These are phyloP conservation scores for Ophidiomyces ophidiicola DNA, from an alignment of 2,329 filamentous ascomycete species.

Conservation along the genomic window DNA sequence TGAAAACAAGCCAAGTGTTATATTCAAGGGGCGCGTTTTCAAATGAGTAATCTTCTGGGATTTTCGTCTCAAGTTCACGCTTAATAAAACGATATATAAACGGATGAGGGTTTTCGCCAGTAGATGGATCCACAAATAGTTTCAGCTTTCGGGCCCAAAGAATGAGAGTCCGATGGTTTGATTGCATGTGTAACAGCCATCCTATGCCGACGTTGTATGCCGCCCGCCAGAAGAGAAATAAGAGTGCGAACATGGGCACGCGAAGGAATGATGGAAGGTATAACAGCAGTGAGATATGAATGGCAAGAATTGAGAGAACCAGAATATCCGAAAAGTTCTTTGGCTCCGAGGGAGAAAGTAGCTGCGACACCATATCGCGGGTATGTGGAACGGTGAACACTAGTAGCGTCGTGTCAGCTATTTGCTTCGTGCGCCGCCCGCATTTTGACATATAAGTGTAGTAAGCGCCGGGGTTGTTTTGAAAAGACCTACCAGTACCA, in stretches of 20 bases:
- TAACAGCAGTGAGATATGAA: constrained; percentile 64
- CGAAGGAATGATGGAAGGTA: constrained; percentile 56
- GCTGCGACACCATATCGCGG: constrained; percentile 97
- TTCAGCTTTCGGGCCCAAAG: constrained; percentile 75
- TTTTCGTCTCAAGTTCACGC: constrained; percentile 84
- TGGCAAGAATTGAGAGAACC: constrained; percentile 65
- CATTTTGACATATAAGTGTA: not conserved
- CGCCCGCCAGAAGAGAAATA: constrained; percentile 86
- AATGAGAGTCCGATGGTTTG: constrained; percentile 72
- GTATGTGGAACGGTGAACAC: constrained; percentile 93
- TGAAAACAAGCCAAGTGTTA: constrained; percentile 97
- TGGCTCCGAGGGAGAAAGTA: constrained; percentile 84
- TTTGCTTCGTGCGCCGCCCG: not conserved
- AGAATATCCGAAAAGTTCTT: constrained; percentile 83
- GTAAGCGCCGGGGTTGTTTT: not conserved
- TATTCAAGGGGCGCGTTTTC: constrained; percentile 91
- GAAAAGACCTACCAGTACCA: constrained; percentile 60
- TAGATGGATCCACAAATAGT: constrained; percentile 71
- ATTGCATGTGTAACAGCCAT: constrained; percentile 76
- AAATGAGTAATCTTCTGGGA: constrained; percentile 84
- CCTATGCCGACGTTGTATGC: constrained; percentile 93
- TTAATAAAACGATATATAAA: constrained; percentile 75
- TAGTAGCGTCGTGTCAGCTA: constrained; percentile 29
- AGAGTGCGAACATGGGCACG: constrained; percentile 63
- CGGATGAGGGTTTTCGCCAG: constrained; percentile 71